Base-by-base conservation (phyloP, 1,284 basidiomycete species). In the Wolfiporia cocos region DNA sequence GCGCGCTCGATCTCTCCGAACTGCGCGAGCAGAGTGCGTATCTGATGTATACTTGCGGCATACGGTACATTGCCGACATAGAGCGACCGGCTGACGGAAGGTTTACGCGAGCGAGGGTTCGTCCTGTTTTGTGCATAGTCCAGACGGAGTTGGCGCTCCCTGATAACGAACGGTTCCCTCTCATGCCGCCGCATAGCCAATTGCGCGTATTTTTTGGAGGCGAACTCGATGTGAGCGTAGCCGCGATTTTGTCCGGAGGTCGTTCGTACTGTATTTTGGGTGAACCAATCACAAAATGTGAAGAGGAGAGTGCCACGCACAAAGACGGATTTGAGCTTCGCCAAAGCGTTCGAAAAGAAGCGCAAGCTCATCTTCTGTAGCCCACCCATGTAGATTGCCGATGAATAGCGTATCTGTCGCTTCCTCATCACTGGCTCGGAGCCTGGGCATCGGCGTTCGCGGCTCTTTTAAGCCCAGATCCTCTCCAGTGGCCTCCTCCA, bases 1-100 rank as follows among this genome's bases (percentile, higher is more conserved):
- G 43, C 23, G 12, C 22, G 26, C 22, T 30, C 34, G 17, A 41
- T 29, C 3, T 11, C 12, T 18, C 26, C 34, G 22, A 15, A 39
- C 5, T 19, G 19, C n/a, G 17, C 34, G 14, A 43, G 32, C 15
- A 42, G 34, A 3, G 30, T 17, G 2, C 10, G 22, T 3, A 49
- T 7, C 10, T 49, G 42, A 9, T 47, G 30, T 15, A 15, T 33
- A n/a, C 19, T 39, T 20, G 35, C 35, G 14, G 12, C 17, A 23
- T 38, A 41, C 3, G 45, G 41, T 5, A 49, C 11, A 22, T 47
- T 49, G 30, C 44, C 39, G 12, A 49, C 29, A 22, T 37, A 49
- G 11, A 49, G 31, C 3, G 41, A 34, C 14, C 17, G 34, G 46
- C 17, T 31, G 4, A 19, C 14, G 28, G 20, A 11, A 12, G 18